phyloP scores from a whole-genome alignment of 2,329 filamentous ascomycete genomes.

The Cladophialophora immunda region DNA sequence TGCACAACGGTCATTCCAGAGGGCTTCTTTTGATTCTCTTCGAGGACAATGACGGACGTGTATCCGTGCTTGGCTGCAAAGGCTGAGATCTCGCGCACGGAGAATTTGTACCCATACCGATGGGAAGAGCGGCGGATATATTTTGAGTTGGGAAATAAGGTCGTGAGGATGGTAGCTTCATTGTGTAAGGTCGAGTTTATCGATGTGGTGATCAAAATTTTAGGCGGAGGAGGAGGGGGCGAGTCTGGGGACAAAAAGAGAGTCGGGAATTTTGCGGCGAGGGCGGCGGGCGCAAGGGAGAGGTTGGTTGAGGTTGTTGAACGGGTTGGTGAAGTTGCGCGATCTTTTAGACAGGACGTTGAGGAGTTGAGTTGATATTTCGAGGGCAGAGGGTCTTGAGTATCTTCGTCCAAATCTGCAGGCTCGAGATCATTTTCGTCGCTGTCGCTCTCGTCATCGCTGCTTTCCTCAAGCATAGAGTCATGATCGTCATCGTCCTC shows the following conservation, averaged over 20 bases:
- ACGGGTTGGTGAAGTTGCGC: slow-evolving; percentile 63
- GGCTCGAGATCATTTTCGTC: slow-evolving; percentile 36
- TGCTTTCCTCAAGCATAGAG: slow-evolving; percentile 55
- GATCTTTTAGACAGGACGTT: slow-evolving; percentile 51
- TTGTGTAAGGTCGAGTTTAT: slow-evolving; percentile 88
- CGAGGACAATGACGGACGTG: slow-evolving; percentile 83
- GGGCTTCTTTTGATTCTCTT: slow-evolving; percentile 84
- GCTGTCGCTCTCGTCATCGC: slow-evolving; percentile 57
- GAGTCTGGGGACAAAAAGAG: slow-evolving; percentile 56
- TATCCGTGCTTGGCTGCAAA: slow-evolving; percentile 85
- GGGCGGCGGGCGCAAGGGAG: slow-evolving; percentile 67
- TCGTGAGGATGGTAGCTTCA: slow-evolving; percentile 79
- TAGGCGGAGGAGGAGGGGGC: slow-evolving; percentile 68
- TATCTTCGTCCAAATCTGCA: slow-evolving; percentile 26
- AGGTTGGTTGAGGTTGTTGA: slow-evolving; percentile 68
- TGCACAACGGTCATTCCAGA: slow-evolving; percentile 84
- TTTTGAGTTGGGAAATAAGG: slow-evolving; percentile 78
- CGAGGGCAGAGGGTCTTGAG: slow-evolving; percentile 36
- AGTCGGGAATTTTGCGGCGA: slow-evolving; percentile 67
- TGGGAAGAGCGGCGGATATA: slow-evolving; percentile 89
- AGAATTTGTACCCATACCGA: slow-evolving; percentile 88
- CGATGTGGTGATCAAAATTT: slow-evolving; percentile 90
- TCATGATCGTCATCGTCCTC: slow-evolving; percentile 49
- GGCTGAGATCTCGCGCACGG: slow-evolving; percentile 84
- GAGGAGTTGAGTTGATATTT: slow-evolving; percentile 44